These are phyloP conservation scores for Ulvella scutata DNA, from an alignment of 139 green algal genomes.

Conservation along the genomic window DNA sequence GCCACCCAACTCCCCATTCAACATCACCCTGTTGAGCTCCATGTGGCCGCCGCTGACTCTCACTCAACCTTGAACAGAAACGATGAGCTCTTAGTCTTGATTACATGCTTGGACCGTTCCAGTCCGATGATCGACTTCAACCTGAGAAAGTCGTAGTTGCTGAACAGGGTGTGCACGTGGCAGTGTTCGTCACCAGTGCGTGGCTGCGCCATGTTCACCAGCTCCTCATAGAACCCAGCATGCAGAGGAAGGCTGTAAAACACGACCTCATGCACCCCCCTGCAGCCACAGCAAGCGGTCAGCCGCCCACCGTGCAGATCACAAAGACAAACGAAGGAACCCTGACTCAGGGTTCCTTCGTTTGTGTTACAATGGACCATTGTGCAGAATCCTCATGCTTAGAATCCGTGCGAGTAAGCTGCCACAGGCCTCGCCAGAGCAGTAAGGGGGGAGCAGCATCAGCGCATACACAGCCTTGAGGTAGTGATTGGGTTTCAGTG, in stretches of 20 bases:
- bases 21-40: too few species aligned
- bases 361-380: not conserved
- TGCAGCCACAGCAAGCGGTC: not conserved
- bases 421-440: not conserved
- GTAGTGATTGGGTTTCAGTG: not conserved
- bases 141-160: slow-evolving; percentile 35
- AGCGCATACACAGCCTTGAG: not conserved
- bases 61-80: slow-evolving; percentile 46
- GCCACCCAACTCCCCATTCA: too few species aligned
- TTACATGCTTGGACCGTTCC: slow-evolving; percentile 39
- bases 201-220: slow-evolving; percentile 48
- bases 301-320: too few species aligned
- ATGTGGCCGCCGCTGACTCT: too few species aligned
- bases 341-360: too few species aligned
- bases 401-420: not conserved
- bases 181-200: not conserved
- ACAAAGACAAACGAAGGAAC: too few species aligned
- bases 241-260: slow-evolving; percentile 81
- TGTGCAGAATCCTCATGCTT: not conserved
- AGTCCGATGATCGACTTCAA: slow-evolving; percentile 63
- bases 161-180: slow-evolving; percentile 15
- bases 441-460: not conserved
- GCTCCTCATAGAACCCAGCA: slow-evolving; percentile 60
- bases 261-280: slow-evolving; percentile 37
- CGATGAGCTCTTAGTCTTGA: slow-evolving; percentile 29